These are phyloP conservation scores for Serpula lacrymans DNA, from an alignment of 768 basidiomycete genomes.

Conservation along the genomic window DNA sequence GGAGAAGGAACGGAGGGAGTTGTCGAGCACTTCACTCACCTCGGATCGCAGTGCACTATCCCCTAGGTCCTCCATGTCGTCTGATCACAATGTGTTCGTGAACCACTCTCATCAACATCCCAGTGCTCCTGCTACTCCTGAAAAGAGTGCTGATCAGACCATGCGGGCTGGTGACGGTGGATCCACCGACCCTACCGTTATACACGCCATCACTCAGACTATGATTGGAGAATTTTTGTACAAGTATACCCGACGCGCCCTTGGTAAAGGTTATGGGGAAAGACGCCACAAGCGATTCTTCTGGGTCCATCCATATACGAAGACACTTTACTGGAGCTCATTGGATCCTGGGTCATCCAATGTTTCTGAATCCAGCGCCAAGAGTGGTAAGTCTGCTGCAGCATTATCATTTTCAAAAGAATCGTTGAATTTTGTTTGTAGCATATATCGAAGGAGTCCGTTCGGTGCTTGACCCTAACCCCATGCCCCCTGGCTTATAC, in stretches of 20 bases:
- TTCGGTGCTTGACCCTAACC: conserved; percentile 90
- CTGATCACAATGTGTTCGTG: conserved; percentile 58
- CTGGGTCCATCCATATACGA: conserved; percentile 99
- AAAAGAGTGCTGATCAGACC: conserved; percentile 27
- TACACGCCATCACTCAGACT: conserved; percentile 97
- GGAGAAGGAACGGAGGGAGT: conserved; percentile 51
- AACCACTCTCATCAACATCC: conserved; percentile 34
- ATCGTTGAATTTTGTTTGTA: conserved; percentile 26
- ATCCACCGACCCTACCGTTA: conserved; percentile 83
- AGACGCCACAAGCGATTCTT: conserved; percentile 93
- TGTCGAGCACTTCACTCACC: conserved; percentile 66
- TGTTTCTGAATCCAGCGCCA: conserved; percentile 89
- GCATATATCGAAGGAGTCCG: conserved; percentile 93
- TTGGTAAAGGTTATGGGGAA: conserved; percentile 90
- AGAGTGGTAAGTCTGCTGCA: conserved; percentile 74
- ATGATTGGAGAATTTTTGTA: conserved; percentile 99
- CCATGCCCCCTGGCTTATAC: conserved; percentile 91
- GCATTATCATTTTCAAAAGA: conserved; percentile 7
- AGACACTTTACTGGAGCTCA: conserved; percentile 96
- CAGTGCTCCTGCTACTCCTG: conserved; percentile 42
- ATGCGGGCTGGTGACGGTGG: conserved; percentile 30
- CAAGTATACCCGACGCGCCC: conserved; percentile 89
- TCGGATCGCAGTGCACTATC: conserved; percentile 69
- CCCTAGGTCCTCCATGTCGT: conserved; percentile 80
- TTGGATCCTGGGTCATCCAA: conserved; percentile 88